Conservation (phyloP, 2,329 filamentous ascomycete species). For the Clarireedia monteithiana region DNA sequence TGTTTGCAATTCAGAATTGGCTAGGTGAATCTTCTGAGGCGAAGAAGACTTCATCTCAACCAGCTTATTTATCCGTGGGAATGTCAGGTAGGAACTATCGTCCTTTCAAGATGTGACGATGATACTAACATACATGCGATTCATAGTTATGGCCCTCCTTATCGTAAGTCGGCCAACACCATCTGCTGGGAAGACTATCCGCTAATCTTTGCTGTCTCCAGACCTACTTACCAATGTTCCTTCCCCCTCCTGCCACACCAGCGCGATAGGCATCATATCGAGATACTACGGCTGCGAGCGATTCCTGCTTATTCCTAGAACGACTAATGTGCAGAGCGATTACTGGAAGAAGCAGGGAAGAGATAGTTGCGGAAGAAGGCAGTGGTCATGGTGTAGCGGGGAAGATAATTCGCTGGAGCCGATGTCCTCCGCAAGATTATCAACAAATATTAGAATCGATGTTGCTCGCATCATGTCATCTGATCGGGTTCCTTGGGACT, state of each 20-base stretch:
- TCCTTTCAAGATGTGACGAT: neutral
- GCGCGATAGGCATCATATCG: slow-evolving; percentile 29
- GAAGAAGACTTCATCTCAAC: slow-evolving; percentile 57
- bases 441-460: too few species aligned
- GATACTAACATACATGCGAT: neutral
- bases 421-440: too few species aligned
- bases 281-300: too few species aligned
- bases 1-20: slow-evolving; percentile 70
- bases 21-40: slow-evolving; percentile 65
- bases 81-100: slow-evolving; percentile 55
- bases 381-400: too few species aligned
- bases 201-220: slow-evolving; percentile 13
- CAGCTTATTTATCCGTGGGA: slow-evolving; percentile 65
- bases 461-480: too few species aligned
- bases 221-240: slow-evolving; percentile 59
- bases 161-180: slow-evolving; percentile 33
- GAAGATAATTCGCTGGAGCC: too few species aligned
- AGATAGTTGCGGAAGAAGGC: neutral
- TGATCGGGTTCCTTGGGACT: too few species aligned
- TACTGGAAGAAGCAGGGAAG: neutral
- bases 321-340: too few species aligned
- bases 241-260: slow-evolving; percentile 46
- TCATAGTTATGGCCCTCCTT: slow-evolving; percentile 27
- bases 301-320: too few species aligned
- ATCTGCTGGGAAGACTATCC: neutral